Evolutionary conservation across 805 yeast species (phyloP).

Genomic region (Sungouiella blattae): DNA sequence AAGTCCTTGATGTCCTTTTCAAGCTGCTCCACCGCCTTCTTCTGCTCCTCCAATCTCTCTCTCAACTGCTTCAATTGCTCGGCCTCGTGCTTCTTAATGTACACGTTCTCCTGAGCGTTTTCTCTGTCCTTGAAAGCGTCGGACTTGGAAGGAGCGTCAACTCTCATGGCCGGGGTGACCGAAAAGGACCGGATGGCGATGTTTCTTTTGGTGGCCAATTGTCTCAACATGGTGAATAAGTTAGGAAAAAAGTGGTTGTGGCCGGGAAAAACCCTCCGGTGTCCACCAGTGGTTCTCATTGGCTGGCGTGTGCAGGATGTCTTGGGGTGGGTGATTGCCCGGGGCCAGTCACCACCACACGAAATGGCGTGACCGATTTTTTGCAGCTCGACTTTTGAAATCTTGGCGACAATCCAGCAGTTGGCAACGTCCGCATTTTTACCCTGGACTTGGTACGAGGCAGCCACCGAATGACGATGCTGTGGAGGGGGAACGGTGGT

Average conservation of each 20-base stretch:
- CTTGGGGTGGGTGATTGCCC: background rate
- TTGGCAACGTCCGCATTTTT: too few species aligned
- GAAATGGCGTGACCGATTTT: too few species aligned
- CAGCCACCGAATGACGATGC: too few species aligned
- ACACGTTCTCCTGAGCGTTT: constrained; percentile 84
- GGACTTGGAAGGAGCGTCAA: constrained; percentile 4
- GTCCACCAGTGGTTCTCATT: constrained; percentile 4
- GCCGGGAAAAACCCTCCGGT: background rate
- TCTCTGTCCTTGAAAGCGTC: constrained; percentile 69
- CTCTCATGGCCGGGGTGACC: constrained; percentile 5
- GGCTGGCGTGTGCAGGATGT: constrained; percentile 5
- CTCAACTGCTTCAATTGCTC: constrained; percentile 76
- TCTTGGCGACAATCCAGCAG: too few species aligned
- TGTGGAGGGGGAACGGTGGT: too few species aligned
- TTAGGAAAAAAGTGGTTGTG: constrained; percentile 1
- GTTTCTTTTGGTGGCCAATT: constrained; percentile 13
- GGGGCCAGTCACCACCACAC: too few species aligned
- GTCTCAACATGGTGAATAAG: constrained; percentile 17
- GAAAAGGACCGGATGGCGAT: constrained; percentile 15
- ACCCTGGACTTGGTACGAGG: too few species aligned
- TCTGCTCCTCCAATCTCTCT: constrained; percentile 74
- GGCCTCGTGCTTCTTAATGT: constrained; percentile 84
- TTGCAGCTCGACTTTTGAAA: too few species aligned
- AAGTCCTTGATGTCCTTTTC: constrained; percentile 48
- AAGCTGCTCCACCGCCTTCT: constrained; percentile 50